These are phyloP conservation scores for Aspergillus sp. DNA, from an alignment of 2,329 filamentous ascomycete species.

Conservation along the genomic window DNA sequence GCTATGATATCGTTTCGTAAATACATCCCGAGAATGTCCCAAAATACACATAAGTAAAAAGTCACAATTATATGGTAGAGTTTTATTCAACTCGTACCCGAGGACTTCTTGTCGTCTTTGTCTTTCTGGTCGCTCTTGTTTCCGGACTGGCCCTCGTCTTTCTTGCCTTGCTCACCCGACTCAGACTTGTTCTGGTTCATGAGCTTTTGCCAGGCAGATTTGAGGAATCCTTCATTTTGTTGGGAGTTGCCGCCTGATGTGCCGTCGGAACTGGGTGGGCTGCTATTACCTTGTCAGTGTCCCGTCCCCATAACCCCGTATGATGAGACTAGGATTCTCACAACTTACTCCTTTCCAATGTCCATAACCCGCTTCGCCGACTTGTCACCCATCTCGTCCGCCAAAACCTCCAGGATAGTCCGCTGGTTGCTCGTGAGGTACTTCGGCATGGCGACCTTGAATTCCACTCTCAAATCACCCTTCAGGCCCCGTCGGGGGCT, in stretches of 20 bases:
- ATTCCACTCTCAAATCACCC: conserved; percentile 88
- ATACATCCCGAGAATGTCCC: conserved; percentile 15
- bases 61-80: conserved; percentile 10
- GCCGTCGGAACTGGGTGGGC: conserved; percentile 10
- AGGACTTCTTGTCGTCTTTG: conserved; percentile 34
- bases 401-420: conserved; percentile 88
- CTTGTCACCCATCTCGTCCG: conserved; percentile 92
- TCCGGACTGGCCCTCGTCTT: conserved; percentile 19
- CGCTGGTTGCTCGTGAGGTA: conserved; percentile 86
- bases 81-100: conserved; percentile 28
- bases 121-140: conserved; percentile 14
- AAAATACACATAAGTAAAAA: conserved; percentile 14
- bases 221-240: conserved; percentile 83
- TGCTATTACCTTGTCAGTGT: background rate
- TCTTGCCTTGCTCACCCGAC: conserved; percentile 20
- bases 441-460: conserved; percentile 92
- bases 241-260: conserved; percentile 44
- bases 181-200: conserved; percentile 58
- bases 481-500: conserved; percentile 50
- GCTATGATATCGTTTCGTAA: conserved; percentile 31
- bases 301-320: background rate
- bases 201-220: conserved; percentile 85
- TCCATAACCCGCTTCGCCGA: conserved; percentile 91
- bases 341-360: conserved; percentile 51
- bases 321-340: background rate